Base-by-base conservation (phyloP, 352 stramenopile species). In the Globisporangium cederbergense region DNA sequence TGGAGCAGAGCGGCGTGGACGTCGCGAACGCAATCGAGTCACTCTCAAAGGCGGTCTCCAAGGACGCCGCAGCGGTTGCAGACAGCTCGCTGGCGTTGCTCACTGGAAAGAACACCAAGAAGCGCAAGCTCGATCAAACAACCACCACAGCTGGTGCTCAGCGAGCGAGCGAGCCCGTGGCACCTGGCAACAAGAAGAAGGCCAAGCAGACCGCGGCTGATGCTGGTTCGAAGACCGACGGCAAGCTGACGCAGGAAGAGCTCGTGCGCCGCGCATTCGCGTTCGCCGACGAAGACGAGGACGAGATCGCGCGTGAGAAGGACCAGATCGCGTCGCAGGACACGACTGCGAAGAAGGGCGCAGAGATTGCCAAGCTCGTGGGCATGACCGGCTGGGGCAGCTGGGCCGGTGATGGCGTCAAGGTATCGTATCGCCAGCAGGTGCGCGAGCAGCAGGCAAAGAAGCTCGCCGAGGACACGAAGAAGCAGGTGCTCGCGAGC, bases 221-320 rank as follows among this genome's bases (percentile, higher is more conserved):
- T 45, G 64, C 63, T 22, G 50, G 13, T 10, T 53, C n/a, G 46
- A 54, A 74, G 60, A 58, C 64, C 34, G 56, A 63, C 60, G 66
- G 56, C 34, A 64, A 75, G 57, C 53, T 72, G 34, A 89, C 65
- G 32, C 92, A 98, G 71, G 93, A 97, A 60, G 95, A 99, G 66
- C 79, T 99, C 10, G 95, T 99, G 22, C 76, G 84, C 18, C 84
- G 88, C 40, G 97, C 97, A 22, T 99, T 99, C 80, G 96, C 96
- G 38, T 96, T 97, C 58, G 88, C 91, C 0, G 84, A 93, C 38
- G 83, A 93, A 13, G 81, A 97, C 56, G 88, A 98, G 57, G 82
- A 98, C 66, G 97, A 99, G 57, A 98, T 99, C 68, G 75, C 86
- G 52, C 83, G 89, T 42, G 95, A 98, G 77, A 99, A 99, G 74